Evolutionary conservation across 768 basidiomycete genomes (phyloP).

Genomic region (Astraeus odoratus): DNA sequence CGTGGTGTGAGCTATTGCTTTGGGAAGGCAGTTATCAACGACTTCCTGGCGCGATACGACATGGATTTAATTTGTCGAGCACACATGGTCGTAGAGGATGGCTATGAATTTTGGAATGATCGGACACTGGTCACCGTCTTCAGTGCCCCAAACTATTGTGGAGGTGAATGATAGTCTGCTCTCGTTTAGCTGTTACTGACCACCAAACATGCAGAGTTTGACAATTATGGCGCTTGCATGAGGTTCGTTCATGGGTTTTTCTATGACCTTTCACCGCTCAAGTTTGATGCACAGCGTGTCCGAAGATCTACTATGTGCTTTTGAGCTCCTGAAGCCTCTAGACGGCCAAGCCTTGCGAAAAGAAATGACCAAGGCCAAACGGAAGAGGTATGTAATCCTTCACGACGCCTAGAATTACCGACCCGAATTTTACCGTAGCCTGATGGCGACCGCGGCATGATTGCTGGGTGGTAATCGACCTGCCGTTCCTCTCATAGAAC

Average conservation of each 20-base stretch:
- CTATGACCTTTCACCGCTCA: slow-evolving; percentile 8
- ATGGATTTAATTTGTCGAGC: slow-evolving; percentile 99
- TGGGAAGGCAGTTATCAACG: slow-evolving; percentile 94
- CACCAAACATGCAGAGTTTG: slow-evolving; percentile 58
- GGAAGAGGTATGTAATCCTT: slow-evolving; percentile 67
- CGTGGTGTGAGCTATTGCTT: slow-evolving; percentile 99
- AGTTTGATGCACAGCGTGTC: slow-evolving; percentile 58
- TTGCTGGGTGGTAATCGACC: no score
- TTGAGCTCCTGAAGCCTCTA: slow-evolving; percentile 93
- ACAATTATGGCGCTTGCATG: slow-evolving; percentile 95
- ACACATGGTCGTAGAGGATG: slow-evolving; percentile 99
- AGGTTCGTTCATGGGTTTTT: slow-evolving; percentile 42
- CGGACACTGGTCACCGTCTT: slow-evolving; percentile 97
- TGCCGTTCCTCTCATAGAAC: no score
- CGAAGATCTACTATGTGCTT: slow-evolving; percentile 94
- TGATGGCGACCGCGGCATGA: slow-evolving; percentile 30
- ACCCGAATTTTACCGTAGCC: slow-evolving; percentile 12
- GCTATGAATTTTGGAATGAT: slow-evolving; percentile 99
- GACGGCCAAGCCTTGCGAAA: slow-evolving; percentile 92
- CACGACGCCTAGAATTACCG: neutral
- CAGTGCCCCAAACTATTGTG: slow-evolving; percentile 95
- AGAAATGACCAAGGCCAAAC: slow-evolving; percentile 98
- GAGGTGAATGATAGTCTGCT: slow-evolving; percentile 54
- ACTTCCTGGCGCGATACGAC: slow-evolving; percentile 90
- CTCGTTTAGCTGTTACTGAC: slow-evolving; percentile 8